These are phyloP conservation scores for Coemansia sp. DNA, from an alignment of 192 early-diverging fungal species.

Conservation along the genomic window DNA sequence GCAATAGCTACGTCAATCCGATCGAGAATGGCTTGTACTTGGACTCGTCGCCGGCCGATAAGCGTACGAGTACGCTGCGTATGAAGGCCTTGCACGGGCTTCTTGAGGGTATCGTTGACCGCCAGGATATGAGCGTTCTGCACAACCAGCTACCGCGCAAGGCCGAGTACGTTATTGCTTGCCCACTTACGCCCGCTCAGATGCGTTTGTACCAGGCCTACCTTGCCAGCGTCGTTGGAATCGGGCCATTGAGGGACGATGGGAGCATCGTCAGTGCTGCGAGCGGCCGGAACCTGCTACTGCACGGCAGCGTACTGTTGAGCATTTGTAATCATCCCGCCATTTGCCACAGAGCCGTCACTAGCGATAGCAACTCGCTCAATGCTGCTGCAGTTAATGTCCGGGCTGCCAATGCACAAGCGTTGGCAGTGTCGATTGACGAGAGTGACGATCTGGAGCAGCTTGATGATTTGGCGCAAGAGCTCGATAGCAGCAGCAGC, in stretches of 20 bases:
- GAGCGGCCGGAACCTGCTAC: conserved; percentile 14
- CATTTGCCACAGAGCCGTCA: conserved; percentile 30
- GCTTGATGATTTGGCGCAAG: background rate
- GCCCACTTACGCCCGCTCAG: conserved; percentile 61
- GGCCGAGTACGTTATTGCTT: conserved; percentile 68
- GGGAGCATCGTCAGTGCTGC: background rate
- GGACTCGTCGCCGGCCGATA: conserved; percentile 43
- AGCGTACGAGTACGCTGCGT: conserved; percentile 11
- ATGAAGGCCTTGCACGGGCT: conserved; percentile 64
- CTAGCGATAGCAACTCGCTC: background rate
- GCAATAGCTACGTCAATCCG: conserved; percentile 57
- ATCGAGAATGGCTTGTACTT: conserved; percentile 61
- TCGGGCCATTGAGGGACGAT: background rate
- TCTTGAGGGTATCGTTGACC: conserved; percentile 63
- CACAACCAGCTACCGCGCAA: conserved; percentile 64
- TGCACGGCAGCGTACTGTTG: conserved; percentile 23
- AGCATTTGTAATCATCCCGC: conserved; percentile 69
- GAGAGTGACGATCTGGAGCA: conserved; percentile 8
- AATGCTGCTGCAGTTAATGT: background rate
- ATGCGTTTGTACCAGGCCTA: conserved; percentile 56
- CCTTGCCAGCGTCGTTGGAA: conserved; percentile 6
- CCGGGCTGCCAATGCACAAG: background rate
- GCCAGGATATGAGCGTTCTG: conserved; percentile 56
- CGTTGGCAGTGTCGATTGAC: background rate
- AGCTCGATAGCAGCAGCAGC: background rate